Evolutionary conservation across 495 filamentous ascomycete genomes (phyloP), one percentile per base, ranked within the genome.

Genomic region (Penicillium crystallinum): DNA sequence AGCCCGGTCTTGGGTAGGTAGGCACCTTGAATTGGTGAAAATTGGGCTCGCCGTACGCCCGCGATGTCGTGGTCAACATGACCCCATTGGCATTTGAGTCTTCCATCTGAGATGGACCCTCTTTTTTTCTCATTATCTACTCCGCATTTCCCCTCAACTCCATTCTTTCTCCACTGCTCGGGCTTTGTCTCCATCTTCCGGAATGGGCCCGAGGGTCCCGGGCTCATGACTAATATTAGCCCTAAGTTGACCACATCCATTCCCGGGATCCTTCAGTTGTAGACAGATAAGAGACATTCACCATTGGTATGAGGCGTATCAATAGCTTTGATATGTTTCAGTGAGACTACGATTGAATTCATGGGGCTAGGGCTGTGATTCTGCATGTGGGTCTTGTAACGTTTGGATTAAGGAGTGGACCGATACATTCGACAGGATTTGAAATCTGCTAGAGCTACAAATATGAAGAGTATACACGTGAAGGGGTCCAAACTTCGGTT

Each of bases 21-120:
- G n/a, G n/a, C n/a, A 95, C 83, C 51, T 90, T 89, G 65, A 91
- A 92, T 7, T 34, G 95, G 69, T 14, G 89, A 48, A 67, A 70
- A 18, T 66, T 31, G 6, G 11, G 65, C 29, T 52, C 54, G 35
- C 46, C 54, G 33, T 64, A 66, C 2, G 54, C 47, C 4, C 58
- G 42, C 40, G 63, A 67, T 12, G 61, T 53, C 62, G 67, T 69
- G 8, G 11, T 57, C 36, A 41, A 33, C 14, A 25, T 46, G 10
- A 0, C 31, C 22, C 36, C 29, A 34, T 7, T n/a, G 18, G 12
- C 22, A 34, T 18, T 45, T 29, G 21, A 12, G 11, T 6, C n/a
- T n/a, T 34, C 14, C 1, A 25, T 29, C 7, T 18, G 36, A 12
- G 15, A 31, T 18, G 9, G n/a, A 31, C 4, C 15, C 21, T 8